Conservation (phyloP, 202 grass and related monocot genomes). For the Musa balbisiana region DNA sequence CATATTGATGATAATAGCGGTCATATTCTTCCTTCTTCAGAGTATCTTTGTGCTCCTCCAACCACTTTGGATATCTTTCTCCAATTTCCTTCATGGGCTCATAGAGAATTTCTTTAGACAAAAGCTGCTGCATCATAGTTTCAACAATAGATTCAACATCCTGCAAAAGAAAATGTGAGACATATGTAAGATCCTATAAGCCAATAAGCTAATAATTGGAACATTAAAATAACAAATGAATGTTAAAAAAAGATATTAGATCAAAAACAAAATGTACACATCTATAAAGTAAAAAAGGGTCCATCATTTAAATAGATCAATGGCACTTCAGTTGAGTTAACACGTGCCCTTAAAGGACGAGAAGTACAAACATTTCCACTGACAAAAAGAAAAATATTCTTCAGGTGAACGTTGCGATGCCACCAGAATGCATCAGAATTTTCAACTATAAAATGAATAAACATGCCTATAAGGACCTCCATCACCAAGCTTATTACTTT, state of each 20-base stretch:
- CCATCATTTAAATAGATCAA: background rate
- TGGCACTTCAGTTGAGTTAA: background rate
- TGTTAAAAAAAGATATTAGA: background rate
- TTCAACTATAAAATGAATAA: too few species aligned
- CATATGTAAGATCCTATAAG: background rate
- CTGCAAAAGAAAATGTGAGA: conserved; percentile 34
- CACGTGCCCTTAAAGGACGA: background rate
- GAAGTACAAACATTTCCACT: background rate
- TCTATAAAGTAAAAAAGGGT: background rate
- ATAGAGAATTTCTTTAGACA: conserved; percentile 95
- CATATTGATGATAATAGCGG: conserved; percentile 65
- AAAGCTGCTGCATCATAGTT: conserved; percentile 98
- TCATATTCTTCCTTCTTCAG: conserved; percentile 74
- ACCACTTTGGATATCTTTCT: conserved; percentile 89
- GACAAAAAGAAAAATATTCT: background rate
- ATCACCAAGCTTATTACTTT: too few species aligned
- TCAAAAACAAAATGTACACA: background rate
- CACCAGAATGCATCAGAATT: too few species aligned
- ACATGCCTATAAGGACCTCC: too few species aligned
- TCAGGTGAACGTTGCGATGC: background rate
- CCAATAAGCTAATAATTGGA: background rate
- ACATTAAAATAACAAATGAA: background rate
- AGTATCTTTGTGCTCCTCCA: conserved; percentile 68
- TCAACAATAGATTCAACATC: conserved; percentile 79
- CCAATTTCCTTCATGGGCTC: conserved; percentile 99